phyloP scores from a whole-genome alignment of 2,329 filamentous ascomycete species.

The Sclerotinia glacialis region DNA sequence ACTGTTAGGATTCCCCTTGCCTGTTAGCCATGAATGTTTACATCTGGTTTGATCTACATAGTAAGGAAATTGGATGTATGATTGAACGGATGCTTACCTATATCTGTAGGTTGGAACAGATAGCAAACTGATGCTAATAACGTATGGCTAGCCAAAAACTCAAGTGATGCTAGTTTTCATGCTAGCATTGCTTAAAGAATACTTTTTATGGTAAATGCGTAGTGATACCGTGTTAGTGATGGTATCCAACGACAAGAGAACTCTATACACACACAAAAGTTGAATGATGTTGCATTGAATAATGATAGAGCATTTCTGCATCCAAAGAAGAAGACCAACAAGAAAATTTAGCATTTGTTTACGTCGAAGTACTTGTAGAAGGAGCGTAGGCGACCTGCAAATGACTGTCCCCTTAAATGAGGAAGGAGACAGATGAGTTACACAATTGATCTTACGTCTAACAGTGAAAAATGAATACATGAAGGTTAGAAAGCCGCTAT shows the following conservation, averaged over 20 bases:
- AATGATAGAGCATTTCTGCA: background rate
- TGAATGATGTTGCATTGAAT: background rate
- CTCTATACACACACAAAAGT: background rate
- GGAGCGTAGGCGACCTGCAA: background rate
- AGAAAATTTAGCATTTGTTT: background rate
- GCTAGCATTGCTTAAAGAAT: background rate
- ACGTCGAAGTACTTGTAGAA: background rate
- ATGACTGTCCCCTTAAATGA: background rate
- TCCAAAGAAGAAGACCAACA: background rate
- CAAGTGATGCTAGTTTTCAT: background rate
- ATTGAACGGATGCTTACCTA: background rate
- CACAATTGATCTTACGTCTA: background rate
- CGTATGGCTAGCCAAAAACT: background rate
- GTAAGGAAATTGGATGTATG: background rate
- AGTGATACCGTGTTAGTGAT: constrained; percentile 2
- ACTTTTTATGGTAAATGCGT: background rate
- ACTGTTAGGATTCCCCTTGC: background rate
- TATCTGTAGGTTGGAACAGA: background rate
- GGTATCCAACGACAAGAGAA: background rate
- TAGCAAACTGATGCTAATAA: background rate
- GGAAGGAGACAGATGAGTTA: background rate
- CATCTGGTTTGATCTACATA: background rate
- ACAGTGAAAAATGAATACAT: background rate
- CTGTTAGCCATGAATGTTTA: background rate
- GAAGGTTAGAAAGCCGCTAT: background rate